Evolutionary conservation across 805 yeast species (phyloP).

Genomic region (Kuraishia hungarica): DNA sequence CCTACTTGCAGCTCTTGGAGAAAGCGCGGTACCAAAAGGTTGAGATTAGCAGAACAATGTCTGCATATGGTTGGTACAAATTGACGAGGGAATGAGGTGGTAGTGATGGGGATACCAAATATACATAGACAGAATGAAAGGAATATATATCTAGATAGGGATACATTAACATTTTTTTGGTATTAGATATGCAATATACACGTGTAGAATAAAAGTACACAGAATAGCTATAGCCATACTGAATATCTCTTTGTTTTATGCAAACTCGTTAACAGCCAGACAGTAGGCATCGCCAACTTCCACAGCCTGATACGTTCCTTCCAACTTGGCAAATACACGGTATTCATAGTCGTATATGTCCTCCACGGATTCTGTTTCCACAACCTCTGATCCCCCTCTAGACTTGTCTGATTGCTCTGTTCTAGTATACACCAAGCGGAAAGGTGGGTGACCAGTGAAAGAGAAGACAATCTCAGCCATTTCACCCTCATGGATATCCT

Average conservation of each 20-base stretch:
- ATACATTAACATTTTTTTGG: too few relatives aligned
- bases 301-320: constrained; percentile 91
- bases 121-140: too few relatives aligned
- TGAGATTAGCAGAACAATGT: not conserved
- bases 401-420: constrained; percentile 24
- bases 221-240: not conserved
- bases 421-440: constrained; percentile 75
- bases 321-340: constrained; percentile 68
- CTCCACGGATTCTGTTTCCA: constrained; percentile 53
- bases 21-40: not conserved
- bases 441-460: constrained; percentile 87
- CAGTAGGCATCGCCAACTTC: constrained; percentile 85
- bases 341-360: constrained; percentile 64
- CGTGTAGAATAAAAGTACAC: not conserved
- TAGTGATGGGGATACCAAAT: too few relatives aligned
- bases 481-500: constrained; percentile 91
- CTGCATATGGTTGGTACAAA: not conserved
- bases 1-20: not conserved
- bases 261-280: constrained; percentile 15
- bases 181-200: not conserved
- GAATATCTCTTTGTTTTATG: constrained; percentile 6
- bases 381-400: constrained; percentile 25
- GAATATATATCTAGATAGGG: not conserved
- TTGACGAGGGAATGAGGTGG: not conserved
- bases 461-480: constrained; percentile 79